Evolutionary conservation across 2,329 filamentous ascomycete species (phyloP), one percentile per base, ranked within the genome.

Genomic region (Colletotrichum tropicicola): DNA sequence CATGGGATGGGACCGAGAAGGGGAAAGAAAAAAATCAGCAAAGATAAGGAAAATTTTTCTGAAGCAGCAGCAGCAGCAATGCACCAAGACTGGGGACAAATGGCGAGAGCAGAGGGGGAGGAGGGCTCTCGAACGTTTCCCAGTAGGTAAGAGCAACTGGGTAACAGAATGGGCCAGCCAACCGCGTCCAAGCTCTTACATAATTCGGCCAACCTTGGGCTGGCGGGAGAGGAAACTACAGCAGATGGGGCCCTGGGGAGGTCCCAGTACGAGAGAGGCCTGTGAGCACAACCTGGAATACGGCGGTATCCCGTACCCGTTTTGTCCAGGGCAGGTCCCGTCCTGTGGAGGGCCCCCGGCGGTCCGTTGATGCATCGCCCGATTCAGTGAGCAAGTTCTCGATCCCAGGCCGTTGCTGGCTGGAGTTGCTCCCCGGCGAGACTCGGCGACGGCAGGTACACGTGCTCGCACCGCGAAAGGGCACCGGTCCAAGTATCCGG

Each of bases 11-110:
- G 35, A 28, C 37, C 27, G 25, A 53, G 49, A 52, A 15, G 10
- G 8, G 17, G 28, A 10, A 41, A 37, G 45, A 47, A 49, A 57
- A 52, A 52, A 41, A 12, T 47, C 28, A 35, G 39, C 58, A 67
- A 52, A 68, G 66, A 68, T 67, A 65, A 68, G 64, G 59, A 65
- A 68, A 68, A 67, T 0, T 68, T 68, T 68, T 65, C 59, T 58
- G 32, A 57, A 47, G 43, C 39, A 21, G 39, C 32, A 35, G 7
- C 43, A 61, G 57, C 43, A 51, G 44, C 52, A 62, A 44, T 52
- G 58, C 58, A 49, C 32, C 51, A 59, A 64, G 45, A 64, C 37
- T 45, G 59, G 59, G 28, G 55, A 59, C 60, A 53, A 53, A 45
- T 59, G 53, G 59, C 19, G 28, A 63, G 45, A 59, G 45, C 59